These are phyloP conservation scores for Carex sylvatica DNA, from an alignment of 202 grass and related monocot species.

Conservation along the genomic window DNA sequence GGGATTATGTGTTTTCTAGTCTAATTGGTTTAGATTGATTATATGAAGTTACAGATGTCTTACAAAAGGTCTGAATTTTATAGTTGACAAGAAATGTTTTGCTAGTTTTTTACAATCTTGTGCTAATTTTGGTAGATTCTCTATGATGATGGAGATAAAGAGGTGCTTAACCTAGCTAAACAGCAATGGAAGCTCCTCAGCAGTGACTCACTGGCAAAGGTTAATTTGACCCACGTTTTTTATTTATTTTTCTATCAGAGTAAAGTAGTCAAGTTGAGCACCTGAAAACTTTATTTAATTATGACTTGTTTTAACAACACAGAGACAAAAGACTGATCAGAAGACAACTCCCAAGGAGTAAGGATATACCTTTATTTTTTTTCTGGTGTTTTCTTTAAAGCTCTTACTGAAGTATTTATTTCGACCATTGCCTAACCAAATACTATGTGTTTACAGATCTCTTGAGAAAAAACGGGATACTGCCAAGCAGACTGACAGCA, in stretches of 20 bases:
- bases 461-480: slow-evolving; percentile 30
- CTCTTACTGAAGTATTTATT: neutral
- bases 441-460: slow-evolving; percentile 35
- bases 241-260: slow-evolving; percentile 22
- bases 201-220: slow-evolving; percentile 47
- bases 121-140: slow-evolving; percentile 42
- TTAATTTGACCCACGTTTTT: slow-evolving; percentile 24
- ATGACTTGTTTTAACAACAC: slow-evolving; percentile 31
- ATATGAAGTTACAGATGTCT: neutral
- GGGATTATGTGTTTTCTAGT: neutral
- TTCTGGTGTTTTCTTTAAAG: neutral
- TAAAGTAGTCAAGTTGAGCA: slow-evolving; percentile 14
- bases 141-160: slow-evolving; percentile 86
- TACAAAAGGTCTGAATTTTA: neutral
- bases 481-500: slow-evolving; percentile 29
- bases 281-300: slow-evolving; percentile 31
- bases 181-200: slow-evolving; percentile 70
- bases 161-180: slow-evolving; percentile 79
- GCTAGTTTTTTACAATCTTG: neutral
- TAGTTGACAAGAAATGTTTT: slow-evolving; percentile 9
- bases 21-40: neutral
- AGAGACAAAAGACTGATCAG: slow-evolving; percentile 55
- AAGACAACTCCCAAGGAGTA: slow-evolving; percentile 44
- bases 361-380: slow-evolving; percentile 24
- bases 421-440: neutral